These are phyloP conservation scores for Apiospora kogelbergensis DNA, from an alignment of 2,329 filamentous ascomycete genomes.

Conservation along the genomic window DNA sequence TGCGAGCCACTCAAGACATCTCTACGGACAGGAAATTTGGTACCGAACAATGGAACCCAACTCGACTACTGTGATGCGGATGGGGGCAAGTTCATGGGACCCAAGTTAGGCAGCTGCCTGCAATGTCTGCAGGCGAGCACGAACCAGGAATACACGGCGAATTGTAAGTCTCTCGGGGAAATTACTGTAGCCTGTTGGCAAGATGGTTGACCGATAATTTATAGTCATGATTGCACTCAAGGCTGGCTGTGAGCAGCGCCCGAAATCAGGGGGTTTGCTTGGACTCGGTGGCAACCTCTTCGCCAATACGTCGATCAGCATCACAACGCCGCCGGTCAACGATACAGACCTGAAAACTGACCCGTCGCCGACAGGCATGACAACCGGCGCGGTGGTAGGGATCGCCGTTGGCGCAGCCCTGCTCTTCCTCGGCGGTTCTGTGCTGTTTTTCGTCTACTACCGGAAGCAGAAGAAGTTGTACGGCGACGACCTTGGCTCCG, in stretches of 20 bases:
- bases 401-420: constrained; percentile 49
- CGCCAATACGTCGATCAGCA: constrained; percentile 35
- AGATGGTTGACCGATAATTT: constrained; percentile 11
- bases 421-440: constrained; percentile 40
- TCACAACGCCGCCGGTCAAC: constrained; percentile 32
- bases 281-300: constrained; percentile 46
- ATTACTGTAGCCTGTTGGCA: too few species aligned
- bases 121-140: constrained; percentile 42
- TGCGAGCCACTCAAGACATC: constrained; percentile 41
- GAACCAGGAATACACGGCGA: constrained; percentile 44
- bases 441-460: constrained; percentile 49
- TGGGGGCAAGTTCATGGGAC: constrained; percentile 31
- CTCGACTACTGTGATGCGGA: constrained; percentile 44
- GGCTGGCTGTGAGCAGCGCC: constrained; percentile 48
- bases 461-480: constrained; percentile 36
- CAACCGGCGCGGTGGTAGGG: constrained; percentile 51
- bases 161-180: constrained; percentile 39
- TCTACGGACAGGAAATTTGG: constrained; percentile 34
- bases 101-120: constrained; percentile 35
- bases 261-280: constrained; percentile 36
- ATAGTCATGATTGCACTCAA: constrained; percentile 48
- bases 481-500: neutral
- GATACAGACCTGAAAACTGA: constrained; percentile 15
- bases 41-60: constrained; percentile 23
- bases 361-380: constrained; percentile 34